Percentiles rank a stretch among this genome's conserved stretches.
phyloP scores from a whole-genome alignment of 768 basidiomycete species.

The Coprinopsis cinerea region DNA sequence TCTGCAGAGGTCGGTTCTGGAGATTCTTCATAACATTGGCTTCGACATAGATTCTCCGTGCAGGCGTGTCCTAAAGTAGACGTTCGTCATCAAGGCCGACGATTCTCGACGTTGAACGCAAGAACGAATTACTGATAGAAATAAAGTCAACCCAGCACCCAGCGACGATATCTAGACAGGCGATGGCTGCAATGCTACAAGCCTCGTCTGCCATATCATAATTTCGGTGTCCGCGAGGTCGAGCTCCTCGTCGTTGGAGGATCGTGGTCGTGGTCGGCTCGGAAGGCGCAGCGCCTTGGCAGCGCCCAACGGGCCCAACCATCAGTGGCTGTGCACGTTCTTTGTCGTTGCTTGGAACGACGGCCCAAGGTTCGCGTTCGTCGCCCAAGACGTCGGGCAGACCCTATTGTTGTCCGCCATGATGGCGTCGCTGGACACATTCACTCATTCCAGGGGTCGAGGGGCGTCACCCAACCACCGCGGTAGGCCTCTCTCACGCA shows the following conservation, averaged over 20 bases:
- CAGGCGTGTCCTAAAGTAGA: conserved; percentile 27
- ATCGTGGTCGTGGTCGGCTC: too few species aligned
- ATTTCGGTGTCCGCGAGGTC: not conserved
- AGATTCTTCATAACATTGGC: conserved; percentile 12
- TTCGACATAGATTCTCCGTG: conserved; percentile 26
- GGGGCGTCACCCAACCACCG: conserved; percentile 13
- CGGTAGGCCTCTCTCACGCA: conserved; percentile 36
- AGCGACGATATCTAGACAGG: conserved; percentile 31
- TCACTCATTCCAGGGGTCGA: not conserved
- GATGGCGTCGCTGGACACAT: not conserved
- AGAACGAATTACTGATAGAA: conserved; percentile 27
- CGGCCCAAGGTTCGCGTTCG: too few species aligned
- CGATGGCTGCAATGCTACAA: conserved; percentile 22
- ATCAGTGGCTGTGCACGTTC: too few species aligned
- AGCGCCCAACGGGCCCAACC: too few species aligned
- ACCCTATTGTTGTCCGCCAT: not conserved
- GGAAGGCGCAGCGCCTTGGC: too few species aligned
- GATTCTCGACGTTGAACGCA: not conserved
- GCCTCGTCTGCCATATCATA: conserved; percentile 25
- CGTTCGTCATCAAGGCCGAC: not conserved
- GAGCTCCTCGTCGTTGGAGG: too few species aligned
- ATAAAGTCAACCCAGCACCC: conserved; percentile 34
- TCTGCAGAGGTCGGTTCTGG: conserved; percentile 10
- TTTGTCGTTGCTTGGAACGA: too few species aligned
- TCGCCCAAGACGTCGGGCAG: not conserved